phyloP scores from a whole-genome alignment of 305 asterid genomes.

The Fraxinus platypoda region DNA sequence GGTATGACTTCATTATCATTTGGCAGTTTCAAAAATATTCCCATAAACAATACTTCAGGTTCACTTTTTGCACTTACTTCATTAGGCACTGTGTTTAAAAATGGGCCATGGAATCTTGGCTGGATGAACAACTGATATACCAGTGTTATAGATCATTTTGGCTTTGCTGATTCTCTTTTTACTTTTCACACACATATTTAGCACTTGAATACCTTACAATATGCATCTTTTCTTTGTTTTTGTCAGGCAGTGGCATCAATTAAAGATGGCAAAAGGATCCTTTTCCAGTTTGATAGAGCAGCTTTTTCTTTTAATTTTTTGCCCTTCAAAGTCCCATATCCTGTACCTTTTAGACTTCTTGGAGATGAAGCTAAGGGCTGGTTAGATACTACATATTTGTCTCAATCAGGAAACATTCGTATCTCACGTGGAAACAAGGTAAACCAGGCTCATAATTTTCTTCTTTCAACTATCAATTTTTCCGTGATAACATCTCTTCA shows the following conservation, averaged over 20 bases:
- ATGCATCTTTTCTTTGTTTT: constrained; percentile 11
- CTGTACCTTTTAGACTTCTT: constrained; percentile 86
- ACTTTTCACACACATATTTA: background rate
- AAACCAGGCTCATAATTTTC: constrained; percentile 16
- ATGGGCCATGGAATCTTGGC: background rate
- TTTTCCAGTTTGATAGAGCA: constrained; percentile 87
- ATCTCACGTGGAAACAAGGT: constrained; percentile 96
- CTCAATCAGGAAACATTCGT: constrained; percentile 77
- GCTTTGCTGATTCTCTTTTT: background rate
- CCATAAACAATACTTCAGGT: background rate
- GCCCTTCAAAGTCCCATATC: constrained; percentile 91
- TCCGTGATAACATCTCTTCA: background rate
- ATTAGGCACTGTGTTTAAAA: background rate
- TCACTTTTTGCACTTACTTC: background rate
- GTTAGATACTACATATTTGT: constrained; percentile 89
- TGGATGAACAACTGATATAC: background rate
- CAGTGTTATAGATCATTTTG: background rate
- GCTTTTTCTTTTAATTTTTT: constrained; percentile 77
- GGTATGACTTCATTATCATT: constrained; percentile 38
- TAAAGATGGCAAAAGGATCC: constrained; percentile 66
- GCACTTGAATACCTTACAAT: background rate
- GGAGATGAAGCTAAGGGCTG: constrained; percentile 98
- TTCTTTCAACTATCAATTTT: background rate
- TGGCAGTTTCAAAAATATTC: background rate
- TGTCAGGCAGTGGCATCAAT: constrained; percentile 70